Base-by-base conservation (phyloP, 2,329 filamentous ascomycete genomes). In the Fusarium brevicatenulatum region DNA sequence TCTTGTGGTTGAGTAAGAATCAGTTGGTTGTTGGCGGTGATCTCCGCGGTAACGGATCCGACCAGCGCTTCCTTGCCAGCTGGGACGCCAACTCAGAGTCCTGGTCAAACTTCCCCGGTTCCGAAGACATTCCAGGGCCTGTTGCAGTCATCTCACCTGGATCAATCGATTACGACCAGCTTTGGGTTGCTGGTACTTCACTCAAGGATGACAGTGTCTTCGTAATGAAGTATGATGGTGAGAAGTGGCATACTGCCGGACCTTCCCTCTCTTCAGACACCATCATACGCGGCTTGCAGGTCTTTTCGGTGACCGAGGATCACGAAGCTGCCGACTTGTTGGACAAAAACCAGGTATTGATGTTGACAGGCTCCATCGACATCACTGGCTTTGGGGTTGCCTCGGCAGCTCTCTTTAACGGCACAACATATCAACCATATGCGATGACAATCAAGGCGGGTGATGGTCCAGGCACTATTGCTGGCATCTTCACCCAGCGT, bases 341-440 rank as follows among this genome's bases (percentile, higher is more conserved):
- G 21, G 87, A 90, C 57, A 82, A 87, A 23, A 86, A 90, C 70
- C 90, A 96, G 80, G 88, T 90, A 8, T 88, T 99, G 40, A 88
- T 99, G 82, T 85, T 98, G 55, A 94, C 94, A n/a, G 96, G 96
- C 43, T 89, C 92, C 59, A 89, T 99, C 74, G 88, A 90, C 72
- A 86, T 98, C 23, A 90, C 92, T 0, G 84, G 85, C 54, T 95
- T 95, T 79, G 95, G 95, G 66, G 91, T 91, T 64, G 94, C 92
- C 10, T 97, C 95, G 19, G 95, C 94, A 13, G 95, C 91, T 12
- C 85, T 98, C 34, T 99, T 93, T 85, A 94, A 98, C 78, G 96
- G 96, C 76, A 94, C 91, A 16, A 84, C 86, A 6, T 91, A 95
- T 79, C 86, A 86, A 57, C 95, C 96, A 1, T 97, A 95, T 80